Base-by-base conservation (phyloP, 2,329 filamentous ascomycete species). In the Nemania sp. region DNA sequence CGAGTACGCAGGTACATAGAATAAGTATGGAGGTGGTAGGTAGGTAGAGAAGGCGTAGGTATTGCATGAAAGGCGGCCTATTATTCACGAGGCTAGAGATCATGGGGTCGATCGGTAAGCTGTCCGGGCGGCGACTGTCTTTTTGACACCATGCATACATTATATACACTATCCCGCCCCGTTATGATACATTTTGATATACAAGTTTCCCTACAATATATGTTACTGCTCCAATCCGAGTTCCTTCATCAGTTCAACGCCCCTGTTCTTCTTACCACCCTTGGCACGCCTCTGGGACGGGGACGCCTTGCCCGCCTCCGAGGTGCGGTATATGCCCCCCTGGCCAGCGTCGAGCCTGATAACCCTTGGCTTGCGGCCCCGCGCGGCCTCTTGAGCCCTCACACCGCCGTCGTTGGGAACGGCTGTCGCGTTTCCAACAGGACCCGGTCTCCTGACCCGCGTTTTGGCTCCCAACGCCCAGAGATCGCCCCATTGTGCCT, bases 401-500 rank as follows among this genome's bases (percentile, higher is more conserved):
- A 81, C 78, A 3, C 79, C 80, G 4, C 79, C 80, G 40, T 83
- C 82, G 29, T 80, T 76, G 0, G 73, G 70, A 5, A 67, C 72
- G 13, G 65, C 67, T 35, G 72, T 77, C 21, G 69, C 74, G 63
- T 72, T 74, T 54, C 90, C 90, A 2, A 90, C 76, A 7, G 87
- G 84, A 45, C 90, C 77, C 13, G 78, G 80, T 48, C 90, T 80
- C 2, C 76, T 72, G 3, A 90, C 83, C 12, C 92, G 83, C 0
- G 92, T 96, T 81, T 98, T 98, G 20, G 93, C 94, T 0, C 95
- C 95, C 0, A 98, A 81, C 0, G 94, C 92, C 95, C 95, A 99
- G 10, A 98, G 80, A 73, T 98, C 95, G 40, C 95, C 95, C 95
- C 94, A 98, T 54, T 79, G 79, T 0, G 89, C 85, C 78, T 99